phyloP scores from a whole-genome alignment of 805 yeast species.

The Yarrowia sp. region DNA sequence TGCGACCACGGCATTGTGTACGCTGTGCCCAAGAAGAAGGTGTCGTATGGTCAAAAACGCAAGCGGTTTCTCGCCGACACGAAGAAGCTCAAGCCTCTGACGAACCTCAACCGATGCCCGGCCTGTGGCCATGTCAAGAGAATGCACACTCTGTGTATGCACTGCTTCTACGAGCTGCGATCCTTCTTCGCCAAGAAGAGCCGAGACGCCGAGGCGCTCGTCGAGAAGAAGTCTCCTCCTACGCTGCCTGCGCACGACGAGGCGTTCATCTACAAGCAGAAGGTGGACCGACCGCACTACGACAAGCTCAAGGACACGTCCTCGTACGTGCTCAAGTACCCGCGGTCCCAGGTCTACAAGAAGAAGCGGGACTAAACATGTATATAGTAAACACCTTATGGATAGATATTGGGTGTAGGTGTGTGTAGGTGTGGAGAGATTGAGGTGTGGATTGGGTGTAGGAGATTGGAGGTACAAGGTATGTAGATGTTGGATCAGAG shows the following conservation, averaged over 20 bases:
- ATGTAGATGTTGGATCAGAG: too few species aligned
- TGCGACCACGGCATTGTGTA: constrained; percentile 59
- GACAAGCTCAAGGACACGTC: constrained; percentile 16
- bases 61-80: constrained; percentile 76
- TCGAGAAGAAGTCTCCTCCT: constrained; percentile 28
- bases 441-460: too few species aligned
- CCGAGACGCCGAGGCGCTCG: constrained; percentile 29
- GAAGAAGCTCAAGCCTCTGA: constrained; percentile 73
- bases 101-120: constrained; percentile 85
- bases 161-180: constrained; percentile 81
- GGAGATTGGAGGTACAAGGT: too few species aligned
- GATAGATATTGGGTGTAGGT: too few species aligned
- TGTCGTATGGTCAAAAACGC: constrained; percentile 82
- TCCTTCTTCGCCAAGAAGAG: constrained; percentile 56
- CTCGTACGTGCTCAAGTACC: constrained; percentile 9
- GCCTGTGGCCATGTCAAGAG: constrained; percentile 92
- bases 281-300: constrained; percentile 31
- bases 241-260: constrained; percentile 30
- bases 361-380: not conserved
- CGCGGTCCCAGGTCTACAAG: constrained; percentile 19
- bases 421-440: too few species aligned
- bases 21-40: constrained; percentile 95
- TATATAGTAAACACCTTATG: constrained; percentile 5
- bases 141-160: constrained; percentile 88
- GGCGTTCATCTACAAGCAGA: constrained; percentile 36